Base-by-base conservation (phyloP, 805 yeast species). In the Kluyveromyces siamensis region DNA sequence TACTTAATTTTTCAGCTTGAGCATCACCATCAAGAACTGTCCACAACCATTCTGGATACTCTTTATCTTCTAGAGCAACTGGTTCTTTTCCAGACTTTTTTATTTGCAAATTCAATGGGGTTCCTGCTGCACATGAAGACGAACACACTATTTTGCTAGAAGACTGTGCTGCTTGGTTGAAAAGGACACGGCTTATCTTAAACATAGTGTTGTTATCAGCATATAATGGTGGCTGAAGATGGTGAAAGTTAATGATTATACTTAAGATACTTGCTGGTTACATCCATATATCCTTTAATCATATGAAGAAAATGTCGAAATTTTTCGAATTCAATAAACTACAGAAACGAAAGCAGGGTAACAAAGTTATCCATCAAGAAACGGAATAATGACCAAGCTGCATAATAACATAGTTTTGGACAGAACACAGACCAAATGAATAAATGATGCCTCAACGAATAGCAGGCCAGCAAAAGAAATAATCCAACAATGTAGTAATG, bases 371-470 rank as follows among this genome's bases (percentile, higher is more conserved):
- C 55, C 47, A 81, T 47, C 47, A 69, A 41, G 57, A 65, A 66
- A 72, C 81, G 70, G 41, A 79, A 69, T 4, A 77, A 48, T 33
- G 76, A 69, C 98, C 98, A 93, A 2, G 82, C 81, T 1, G 80
- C 79, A 55, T 83, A 82, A 62, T 84, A 93, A 36, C 95, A 74
- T 5, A 93, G 64, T 59, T 90, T 91, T 1, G 99, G 99, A 46
- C 96, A 86, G 69, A 93, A 93, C 8, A 93, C 99, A 1, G 98
- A 90, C 99, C 99, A 93, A 9, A 93, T 85, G 62, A 93, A 93
- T 49, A 93, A 71, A 64, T 93, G 99, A 60, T 83, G 85, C 55
- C 96, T 73, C 55, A 90, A 73, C 18, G 77, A 71, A 45, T 75
- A 74, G 63, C 98, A 93, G 13, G 96, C 83, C 0, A 71, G 68